Evolutionary conservation across 805 yeast species (phyloP), one percentile per base, ranked within the genome.

Genomic region (Wickerhamomyces chambardii): DNA sequence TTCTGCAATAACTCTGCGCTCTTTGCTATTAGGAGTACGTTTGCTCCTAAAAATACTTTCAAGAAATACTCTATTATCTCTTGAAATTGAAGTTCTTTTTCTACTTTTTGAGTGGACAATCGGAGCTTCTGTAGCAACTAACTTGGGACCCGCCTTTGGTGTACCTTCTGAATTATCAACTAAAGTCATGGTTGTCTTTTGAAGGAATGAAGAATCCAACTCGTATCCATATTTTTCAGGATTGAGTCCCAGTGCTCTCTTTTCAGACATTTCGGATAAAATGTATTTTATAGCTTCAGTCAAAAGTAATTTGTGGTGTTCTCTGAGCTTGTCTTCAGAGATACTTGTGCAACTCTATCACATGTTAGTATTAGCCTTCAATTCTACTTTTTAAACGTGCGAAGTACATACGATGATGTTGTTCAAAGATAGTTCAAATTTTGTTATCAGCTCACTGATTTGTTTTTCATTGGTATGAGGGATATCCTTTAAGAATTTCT

Each of bases 1-100:
- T 17, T 50, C 46, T 2, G 61, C 60, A 16, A 59, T 50, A 5
- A 47, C 25, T 17, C 46, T 44, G 17, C 61, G 41, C 18, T 58
- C 62, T 19, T 36, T 36, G 16, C 52, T 46, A 29, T 51, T 55
- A 0, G 63, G 62, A 11, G 47, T 36, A 8, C 51, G 43, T 17
- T 48, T 49, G 2, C 34, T 30, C 17, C 37, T 33, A 34, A 50
- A 54, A 4, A 43, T 44, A n/a, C 35, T 32, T 18, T 53, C 55
- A 15, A 54, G 33, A 9, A 53, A 34, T 2, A 14, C 24, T 16
- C 29, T 40, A 2, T 38, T 30, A 8, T 37, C 40, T 16, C 26
- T 37, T 4, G 50, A 31, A 1, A 45, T 36, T 5, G 34, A 30
- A 2, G 40, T 39, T 16, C 48, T 25, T 22, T 36, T 39, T 33